These are phyloP conservation scores for Serendipita sp. DNA, from an alignment of 768 basidiomycete genomes.

Conservation along the genomic window DNA sequence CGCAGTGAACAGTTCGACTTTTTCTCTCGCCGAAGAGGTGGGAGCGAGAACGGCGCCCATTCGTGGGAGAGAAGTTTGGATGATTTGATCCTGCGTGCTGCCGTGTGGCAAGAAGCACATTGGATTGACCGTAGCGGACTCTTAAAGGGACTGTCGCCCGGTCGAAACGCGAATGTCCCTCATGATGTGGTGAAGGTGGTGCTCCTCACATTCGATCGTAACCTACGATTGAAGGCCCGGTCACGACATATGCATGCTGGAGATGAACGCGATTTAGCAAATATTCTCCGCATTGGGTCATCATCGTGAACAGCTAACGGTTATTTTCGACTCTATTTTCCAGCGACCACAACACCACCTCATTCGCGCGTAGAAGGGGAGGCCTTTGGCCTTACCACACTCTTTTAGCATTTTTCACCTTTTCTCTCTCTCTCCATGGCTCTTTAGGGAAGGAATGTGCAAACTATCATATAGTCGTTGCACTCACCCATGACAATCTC, in stretches of 20 bases:
- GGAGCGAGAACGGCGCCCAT: conserved; percentile 24
- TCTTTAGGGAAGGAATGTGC: neutral
- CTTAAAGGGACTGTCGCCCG: conserved; percentile 31
- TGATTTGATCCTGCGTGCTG: conserved; percentile 83
- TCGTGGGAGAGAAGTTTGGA: conserved; percentile 71
- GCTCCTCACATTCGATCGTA: conserved; percentile 80
- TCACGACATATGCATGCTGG: conserved; percentile 74
- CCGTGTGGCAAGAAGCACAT: conserved; percentile 85
- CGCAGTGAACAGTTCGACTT: conserved; percentile 78
- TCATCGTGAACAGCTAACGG: no score
- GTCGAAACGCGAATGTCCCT: conserved; percentile 20
- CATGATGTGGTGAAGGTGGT: conserved; percentile 60
- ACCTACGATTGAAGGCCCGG: conserved; percentile 81
- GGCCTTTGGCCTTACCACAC: neutral
- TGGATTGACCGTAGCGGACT: conserved; percentile 74
- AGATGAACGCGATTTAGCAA: conserved; percentile 70
- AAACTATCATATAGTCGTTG: neutral
- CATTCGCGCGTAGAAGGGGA: neutral
- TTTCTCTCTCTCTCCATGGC: neutral
- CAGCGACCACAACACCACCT: no score
- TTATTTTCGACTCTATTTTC: no score
- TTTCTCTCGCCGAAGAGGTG: conserved; percentile 9
- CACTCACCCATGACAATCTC: neutral
- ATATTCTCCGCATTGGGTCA: conserved; percentile 30
- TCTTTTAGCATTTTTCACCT: neutral